Evolutionary conservation across 140 eudicot genomes (phyloP), one percentile per base, ranked within the genome.

Genomic region (Bidens hawaiensis): DNA sequence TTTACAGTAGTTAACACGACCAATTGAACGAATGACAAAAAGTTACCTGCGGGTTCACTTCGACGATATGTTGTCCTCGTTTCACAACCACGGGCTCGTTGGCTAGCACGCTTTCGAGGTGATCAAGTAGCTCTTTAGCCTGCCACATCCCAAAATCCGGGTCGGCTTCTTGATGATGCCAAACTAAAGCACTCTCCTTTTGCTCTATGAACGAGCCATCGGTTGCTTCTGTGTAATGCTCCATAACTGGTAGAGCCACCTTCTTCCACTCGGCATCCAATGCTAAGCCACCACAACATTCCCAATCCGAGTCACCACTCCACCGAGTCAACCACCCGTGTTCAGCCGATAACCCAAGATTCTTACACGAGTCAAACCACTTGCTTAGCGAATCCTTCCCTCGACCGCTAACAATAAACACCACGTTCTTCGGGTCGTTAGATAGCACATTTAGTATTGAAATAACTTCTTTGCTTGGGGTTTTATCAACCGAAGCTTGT

Each of bases 341-440:
- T 51, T 87, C 96, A 0, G 94, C 89, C 1, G 96, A 87, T 10
- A 87, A 56, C 43, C 96, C 96, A 0, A 84, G 89, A 48, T 65
- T 79, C 46, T 72, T 78, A 77, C 93, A 84, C 0, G 91, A 73
- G 36, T 73, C 62, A 14, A 87, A 87, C 96, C 91, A 84, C 62
- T 72, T 75, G 61, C 82, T 68, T 5, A 87, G 64, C 6, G 77
- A 38, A 17, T 70, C 83, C 70, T 73, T 87, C 5, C 85, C 93
- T 65, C 89, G 59, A n/a, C 96, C 94, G 61, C 96, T 87, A 24
- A 84, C 94, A 0, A 87, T 79, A 28, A 87, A 87, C 31, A 87
- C 96, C 10, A 82, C 78, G 34, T 87, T 87, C 5, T 81, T 76
- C 4, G 86, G 94, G 45, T 84, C 94, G 28, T 50, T 79, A 24